Conservation (phyloP, 371 early-diverging fungal genomes). For the Saksenaea vasiformis region DNA sequence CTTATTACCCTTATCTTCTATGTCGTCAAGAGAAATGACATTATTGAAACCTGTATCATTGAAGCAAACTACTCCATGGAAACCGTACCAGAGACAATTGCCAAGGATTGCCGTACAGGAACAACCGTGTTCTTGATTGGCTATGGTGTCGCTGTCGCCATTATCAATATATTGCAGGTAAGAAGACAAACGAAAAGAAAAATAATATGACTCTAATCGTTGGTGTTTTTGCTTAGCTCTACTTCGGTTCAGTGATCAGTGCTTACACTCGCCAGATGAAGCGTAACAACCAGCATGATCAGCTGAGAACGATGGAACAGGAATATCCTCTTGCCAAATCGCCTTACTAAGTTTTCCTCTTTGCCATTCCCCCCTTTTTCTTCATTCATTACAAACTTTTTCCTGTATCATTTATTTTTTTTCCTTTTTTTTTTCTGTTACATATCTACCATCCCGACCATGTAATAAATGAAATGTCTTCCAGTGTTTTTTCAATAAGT, state of each 20-base stretch:
- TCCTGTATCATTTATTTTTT: background rate
- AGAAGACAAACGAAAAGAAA: background rate
- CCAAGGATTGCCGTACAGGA: background rate
- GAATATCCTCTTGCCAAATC: background rate
- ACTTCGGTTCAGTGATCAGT: conserved; percentile 21
- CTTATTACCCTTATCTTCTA: conserved; percentile 12
- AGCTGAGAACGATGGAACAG: background rate
- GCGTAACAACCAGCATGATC: background rate
- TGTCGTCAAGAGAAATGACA: conserved; percentile 11
- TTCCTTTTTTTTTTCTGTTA: background rate
- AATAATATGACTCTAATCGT: background rate
- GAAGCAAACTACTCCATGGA: background rate
- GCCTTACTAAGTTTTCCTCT: background rate
- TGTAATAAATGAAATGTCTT: no score
- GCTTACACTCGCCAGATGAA: conserved; percentile 21
- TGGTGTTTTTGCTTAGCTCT: conserved; percentile 5
- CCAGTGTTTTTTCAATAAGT: no score
- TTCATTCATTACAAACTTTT: background rate
- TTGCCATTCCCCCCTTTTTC: background rate
- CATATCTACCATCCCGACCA: no score
- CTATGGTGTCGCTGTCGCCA: background rate
- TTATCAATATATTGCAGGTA: background rate
- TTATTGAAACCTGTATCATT: conserved; percentile 15
- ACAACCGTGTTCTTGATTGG: background rate
- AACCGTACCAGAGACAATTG: background rate